These are phyloP conservation scores for Hypoxylon sp. DNA, from an alignment of 2,329 filamentous ascomycete genomes.

Conservation along the genomic window DNA sequence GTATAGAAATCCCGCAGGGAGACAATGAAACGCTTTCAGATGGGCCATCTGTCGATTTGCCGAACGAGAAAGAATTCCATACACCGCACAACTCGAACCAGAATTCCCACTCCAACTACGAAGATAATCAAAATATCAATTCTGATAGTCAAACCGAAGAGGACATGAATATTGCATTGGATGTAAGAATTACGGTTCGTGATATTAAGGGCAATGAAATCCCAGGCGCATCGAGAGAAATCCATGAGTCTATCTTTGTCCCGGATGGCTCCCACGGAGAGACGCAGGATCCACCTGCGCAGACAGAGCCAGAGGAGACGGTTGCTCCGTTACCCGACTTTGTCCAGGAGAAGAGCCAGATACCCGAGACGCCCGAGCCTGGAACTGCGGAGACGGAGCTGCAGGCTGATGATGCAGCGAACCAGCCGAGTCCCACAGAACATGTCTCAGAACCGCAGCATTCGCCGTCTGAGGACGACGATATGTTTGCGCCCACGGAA, in stretches of 20 bases:
- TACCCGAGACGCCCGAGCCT: neutral
- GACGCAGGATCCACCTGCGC: neutral
- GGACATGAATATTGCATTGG: slow-evolving; percentile 1
- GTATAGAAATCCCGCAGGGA: neutral
- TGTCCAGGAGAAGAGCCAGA: slow-evolving; percentile 3
- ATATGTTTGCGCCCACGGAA: neutral
- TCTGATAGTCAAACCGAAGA: neutral
- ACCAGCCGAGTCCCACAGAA: slow-evolving; percentile 1
- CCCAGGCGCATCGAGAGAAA: slow-evolving; percentile 6
- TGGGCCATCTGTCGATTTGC: neutral
- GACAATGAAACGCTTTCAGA: slow-evolving; percentile 3
- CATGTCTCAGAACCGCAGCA: neutral
- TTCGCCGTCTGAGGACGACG: slow-evolving; percentile 6
- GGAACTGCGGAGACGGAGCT: slow-evolving; percentile 4
- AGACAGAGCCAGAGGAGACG: slow-evolving; percentile 16
- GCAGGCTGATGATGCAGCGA: neutral
- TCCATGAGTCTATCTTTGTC: slow-evolving; percentile 1
- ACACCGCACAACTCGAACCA: neutral
- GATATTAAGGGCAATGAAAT: neutral
- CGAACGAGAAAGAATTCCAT: slow-evolving; percentile 3
- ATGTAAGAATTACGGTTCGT: neutral
- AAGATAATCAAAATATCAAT: neutral
- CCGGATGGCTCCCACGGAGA: slow-evolving; percentile 5
- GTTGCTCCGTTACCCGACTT: neutral
- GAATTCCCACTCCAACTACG: neutral